These are phyloP conservation scores for Globisporangium lucens DNA, from an alignment of 352 stramenopile species.

Conservation along the genomic window DNA sequence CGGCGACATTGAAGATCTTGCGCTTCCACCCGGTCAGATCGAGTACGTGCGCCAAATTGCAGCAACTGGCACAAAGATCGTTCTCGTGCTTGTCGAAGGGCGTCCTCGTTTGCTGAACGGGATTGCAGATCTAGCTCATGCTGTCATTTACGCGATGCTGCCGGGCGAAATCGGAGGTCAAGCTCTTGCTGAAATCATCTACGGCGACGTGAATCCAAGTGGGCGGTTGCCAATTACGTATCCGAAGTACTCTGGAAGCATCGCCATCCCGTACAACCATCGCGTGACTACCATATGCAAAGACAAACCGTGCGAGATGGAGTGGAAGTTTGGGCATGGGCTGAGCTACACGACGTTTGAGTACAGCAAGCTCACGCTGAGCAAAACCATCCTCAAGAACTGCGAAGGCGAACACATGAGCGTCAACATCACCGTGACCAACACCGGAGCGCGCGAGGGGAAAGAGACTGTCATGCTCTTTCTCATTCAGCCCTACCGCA, in stretches of 20 bases:
- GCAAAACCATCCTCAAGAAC: constrained; percentile 22
- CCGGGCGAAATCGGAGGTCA: constrained; percentile 75
- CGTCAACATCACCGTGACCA: constrained; percentile 60
- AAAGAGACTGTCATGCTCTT: constrained; percentile 84
- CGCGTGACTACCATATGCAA: constrained; percentile 52
- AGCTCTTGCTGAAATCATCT: constrained; percentile 81
- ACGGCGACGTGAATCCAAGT: constrained; percentile 78
- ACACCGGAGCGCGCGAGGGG: constrained; percentile 48
- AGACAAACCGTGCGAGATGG: constrained; percentile 41
- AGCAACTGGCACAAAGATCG: constrained; percentile 69
- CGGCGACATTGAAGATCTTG: constrained; percentile 81
- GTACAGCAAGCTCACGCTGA: constrained; percentile 46
- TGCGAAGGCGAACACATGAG: constrained; percentile 21
- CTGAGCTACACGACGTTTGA: constrained; percentile 71
- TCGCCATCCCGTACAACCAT: constrained; percentile 78
- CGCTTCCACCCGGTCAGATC: constrained; percentile 58
- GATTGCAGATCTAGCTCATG: constrained; percentile 52
- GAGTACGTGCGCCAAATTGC: constrained; percentile 68
- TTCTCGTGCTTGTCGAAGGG: constrained; percentile 77
- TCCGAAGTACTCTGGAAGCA: constrained; percentile 57
- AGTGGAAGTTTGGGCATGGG: constrained; percentile 67
- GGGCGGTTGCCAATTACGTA: constrained; percentile 82
- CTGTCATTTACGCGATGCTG: constrained; percentile 77
- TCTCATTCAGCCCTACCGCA: constrained; percentile 57
- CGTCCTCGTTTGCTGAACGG: constrained; percentile 71